These are phyloP conservation scores for Graphilbum ipis-grandicollis DNA, from an alignment of 2,329 filamentous ascomycete species.

Conservation along the genomic window DNA sequence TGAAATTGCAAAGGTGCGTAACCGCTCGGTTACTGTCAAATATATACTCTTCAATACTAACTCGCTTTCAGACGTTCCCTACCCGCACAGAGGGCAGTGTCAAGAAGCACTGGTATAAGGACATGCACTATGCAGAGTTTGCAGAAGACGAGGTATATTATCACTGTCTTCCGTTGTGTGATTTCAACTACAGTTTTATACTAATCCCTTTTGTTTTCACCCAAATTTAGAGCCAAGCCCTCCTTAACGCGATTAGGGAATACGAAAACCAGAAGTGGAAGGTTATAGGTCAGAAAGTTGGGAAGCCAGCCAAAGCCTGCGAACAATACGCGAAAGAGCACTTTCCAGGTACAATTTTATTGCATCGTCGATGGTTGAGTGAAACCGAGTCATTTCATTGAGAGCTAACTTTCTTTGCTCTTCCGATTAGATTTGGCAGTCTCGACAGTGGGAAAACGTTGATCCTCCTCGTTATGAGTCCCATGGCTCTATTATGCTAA, in stretches of 20 bases:
- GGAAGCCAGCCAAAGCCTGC: conserved; percentile 80
- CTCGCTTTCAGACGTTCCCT: conserved; percentile 91
- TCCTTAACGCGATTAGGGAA: conserved; percentile 91
- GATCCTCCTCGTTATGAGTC: too few relatives aligned
- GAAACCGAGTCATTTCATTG: too few relatives aligned
- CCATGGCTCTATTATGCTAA: too few relatives aligned
- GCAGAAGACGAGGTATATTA: conserved; percentile 78
- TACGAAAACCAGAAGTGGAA: conserved; percentile 99
- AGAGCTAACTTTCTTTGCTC: too few relatives aligned
- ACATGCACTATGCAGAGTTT: conserved; percentile 99
- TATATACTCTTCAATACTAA: conserved; percentile 18
- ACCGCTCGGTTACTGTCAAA: background rate
- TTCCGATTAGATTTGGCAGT: too few relatives aligned
- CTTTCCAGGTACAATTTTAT: conserved; percentile 31
- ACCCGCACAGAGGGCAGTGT: conserved; percentile 90
- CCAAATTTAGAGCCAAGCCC: conserved; percentile 44
- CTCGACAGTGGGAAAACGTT: too few relatives aligned
- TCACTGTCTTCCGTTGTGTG: conserved; percentile 4
- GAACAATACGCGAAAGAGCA: conserved; percentile 91
- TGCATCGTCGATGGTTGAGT: too few relatives aligned
- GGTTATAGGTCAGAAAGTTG: conserved; percentile 86
- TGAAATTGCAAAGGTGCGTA: conserved; percentile 81
- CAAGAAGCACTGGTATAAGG: conserved; percentile 99
- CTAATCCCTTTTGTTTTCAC: background rate
- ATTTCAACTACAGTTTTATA: background rate